These are phyloP conservation scores for Leptodontidium sp. DNA, from an alignment of 2,329 filamentous ascomycete genomes.

Conservation along the genomic window DNA sequence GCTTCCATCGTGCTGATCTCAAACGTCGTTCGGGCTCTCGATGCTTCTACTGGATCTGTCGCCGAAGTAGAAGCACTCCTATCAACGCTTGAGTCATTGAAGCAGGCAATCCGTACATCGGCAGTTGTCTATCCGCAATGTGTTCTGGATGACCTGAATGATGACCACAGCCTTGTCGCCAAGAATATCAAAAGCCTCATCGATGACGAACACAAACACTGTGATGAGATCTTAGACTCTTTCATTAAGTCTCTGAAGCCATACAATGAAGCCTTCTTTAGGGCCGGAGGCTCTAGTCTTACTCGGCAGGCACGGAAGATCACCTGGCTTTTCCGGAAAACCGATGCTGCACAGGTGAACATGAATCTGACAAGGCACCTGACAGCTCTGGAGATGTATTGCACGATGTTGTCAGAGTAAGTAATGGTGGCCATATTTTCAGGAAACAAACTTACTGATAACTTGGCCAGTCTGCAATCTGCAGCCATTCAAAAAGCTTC, in stretches of 20 bases:
- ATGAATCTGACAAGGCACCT: neutral
- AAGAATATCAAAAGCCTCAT: neutral
- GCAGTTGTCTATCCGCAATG: neutral
- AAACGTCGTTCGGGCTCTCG: neutral
- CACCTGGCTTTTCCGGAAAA: neutral
- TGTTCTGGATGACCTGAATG: neutral
- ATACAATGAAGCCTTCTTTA: neutral
- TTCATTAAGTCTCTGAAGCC: constrained; percentile 1
- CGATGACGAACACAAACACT: neutral
- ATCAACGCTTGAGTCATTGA: neutral
- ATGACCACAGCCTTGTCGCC: neutral
- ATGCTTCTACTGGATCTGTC: neutral
- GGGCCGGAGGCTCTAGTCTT: neutral
- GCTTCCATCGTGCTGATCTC: neutral
- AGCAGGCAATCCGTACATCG: neutral
- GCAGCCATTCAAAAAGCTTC: neutral
- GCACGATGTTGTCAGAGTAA: neutral
- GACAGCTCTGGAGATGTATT: neutral
- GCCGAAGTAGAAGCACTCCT: neutral
- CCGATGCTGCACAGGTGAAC: neutral
- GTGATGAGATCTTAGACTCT: neutral
- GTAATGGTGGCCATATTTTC: neutral
- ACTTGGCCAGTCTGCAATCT: neutral
- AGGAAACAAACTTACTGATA: neutral
- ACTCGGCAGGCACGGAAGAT: neutral